Evolutionary conservation across 208 protist genomes (phyloP).

Genomic region (Crithidia brevicula): DNA sequence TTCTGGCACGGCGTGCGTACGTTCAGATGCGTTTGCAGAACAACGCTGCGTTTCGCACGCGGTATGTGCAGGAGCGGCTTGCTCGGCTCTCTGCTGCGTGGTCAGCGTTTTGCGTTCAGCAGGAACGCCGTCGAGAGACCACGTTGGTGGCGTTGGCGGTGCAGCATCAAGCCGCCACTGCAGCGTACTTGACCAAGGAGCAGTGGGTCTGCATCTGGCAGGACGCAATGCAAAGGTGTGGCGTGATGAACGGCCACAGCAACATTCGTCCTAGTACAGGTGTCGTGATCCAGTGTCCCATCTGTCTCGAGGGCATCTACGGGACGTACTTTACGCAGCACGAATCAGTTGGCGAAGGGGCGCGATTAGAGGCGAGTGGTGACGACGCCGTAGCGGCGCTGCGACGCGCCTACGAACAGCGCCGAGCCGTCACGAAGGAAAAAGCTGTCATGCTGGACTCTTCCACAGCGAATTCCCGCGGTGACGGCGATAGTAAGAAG

Average conservation of each 20-base stretch:
- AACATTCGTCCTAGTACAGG: background rate
- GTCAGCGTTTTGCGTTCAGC: constrained; percentile 46
- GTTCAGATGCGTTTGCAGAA: constrained; percentile 45
- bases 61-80: constrained; percentile 65
- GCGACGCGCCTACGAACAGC: constrained; percentile 26
- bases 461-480: no score
- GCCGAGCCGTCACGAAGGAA: background rate
- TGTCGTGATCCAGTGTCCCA: constrained; percentile 41
- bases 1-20: constrained; percentile 69
- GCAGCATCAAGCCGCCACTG: constrained; percentile 53
- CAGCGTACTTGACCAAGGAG: constrained; percentile 51
- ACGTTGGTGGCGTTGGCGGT: constrained; percentile 49
- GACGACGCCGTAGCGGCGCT: constrained; percentile 15
- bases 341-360: no score
- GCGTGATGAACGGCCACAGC: no score
- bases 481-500: background rate
- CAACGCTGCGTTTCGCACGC: constrained; percentile 61
- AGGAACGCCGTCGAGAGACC: constrained; percentile 38
- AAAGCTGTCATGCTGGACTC: no score
- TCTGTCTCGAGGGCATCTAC: constrained; percentile 59
- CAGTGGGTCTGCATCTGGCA: constrained; percentile 54
- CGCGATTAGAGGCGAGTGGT: background rate
- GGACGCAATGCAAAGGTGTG: constrained; percentile 3
- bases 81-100: constrained; percentile 65
- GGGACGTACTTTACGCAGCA: constrained; percentile 16